Evolutionary conservation across 345 rosid genomes (phyloP), one percentile per base, ranked within the genome.

Genomic region (Draba incana): DNA sequence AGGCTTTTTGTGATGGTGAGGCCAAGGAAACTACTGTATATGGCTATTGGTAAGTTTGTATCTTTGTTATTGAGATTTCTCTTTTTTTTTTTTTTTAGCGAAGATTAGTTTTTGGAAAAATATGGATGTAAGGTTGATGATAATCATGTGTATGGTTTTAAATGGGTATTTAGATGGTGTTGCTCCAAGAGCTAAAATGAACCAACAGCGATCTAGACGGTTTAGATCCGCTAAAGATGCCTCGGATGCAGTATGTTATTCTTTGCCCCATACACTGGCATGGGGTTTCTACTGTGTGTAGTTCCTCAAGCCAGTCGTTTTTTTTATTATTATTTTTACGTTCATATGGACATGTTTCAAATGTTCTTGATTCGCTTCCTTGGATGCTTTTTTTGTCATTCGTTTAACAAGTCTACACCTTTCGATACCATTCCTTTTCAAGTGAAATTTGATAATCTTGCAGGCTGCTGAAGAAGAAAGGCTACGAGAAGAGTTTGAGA

Each of bases 111-210:
- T 64, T 6, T 33, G 37, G 52, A 11, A 53, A 45, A 14, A 31
- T 37, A 39, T 33, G 16, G 16, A 41, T 4, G 54, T 24, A 10
- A 75, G 11, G 8, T 53, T 79, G 45, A 54, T 79, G 45, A 54
- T 69, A 38, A 62, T 76, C 37, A 58, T 65, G 2, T 55, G 2
- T 55, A 70, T 20, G 65, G 45, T 50, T 70, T 70, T 42, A 53
- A 41, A 74, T 55, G 43, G 68, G 71, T 24, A 31, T 5, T 62
- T 80, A 94, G 99, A 95, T 82, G 98, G 99, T 68, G 99, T 95
- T 42, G 99, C 98, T n/a, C 99, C 98, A 46, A 86, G 99, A 73
- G 99, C 98, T 12, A 92, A 95, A 77, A 95, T 95, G 97, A 95
- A 95, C 69, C 98, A 92, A 76, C 99, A 95, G 65, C 82, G 98